Evolutionary conservation across 345 rosid species (phyloP), one percentile per base, ranked within the genome.

Genomic region (Rhizophora apiculata): DNA sequence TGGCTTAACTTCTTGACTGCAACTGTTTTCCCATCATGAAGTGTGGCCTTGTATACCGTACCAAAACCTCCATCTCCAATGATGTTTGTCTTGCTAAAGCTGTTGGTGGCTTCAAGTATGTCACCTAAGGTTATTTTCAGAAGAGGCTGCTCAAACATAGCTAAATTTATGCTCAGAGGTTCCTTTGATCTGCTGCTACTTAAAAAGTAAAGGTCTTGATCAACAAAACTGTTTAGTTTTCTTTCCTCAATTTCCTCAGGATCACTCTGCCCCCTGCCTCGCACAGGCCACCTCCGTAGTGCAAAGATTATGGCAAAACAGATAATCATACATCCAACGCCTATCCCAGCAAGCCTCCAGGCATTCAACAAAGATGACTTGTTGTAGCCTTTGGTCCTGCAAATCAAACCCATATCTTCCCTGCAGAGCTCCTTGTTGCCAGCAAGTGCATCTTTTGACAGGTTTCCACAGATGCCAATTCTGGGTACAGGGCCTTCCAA

Each of bases 11-110:
- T 92, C 88, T 95, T 95, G 4, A 92, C 89, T 6, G 99, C 97
- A n/a, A 95, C 98, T 13, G 70, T 84, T 69, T 80, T 87, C 8
- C 89, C 90, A 64, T 74, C 74, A 0, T 79, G 82, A 52, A 92
- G 76, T 36, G 77, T 76, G 30, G 98, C 97, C 79, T 84, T 88
- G 81, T 88, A 95, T 11, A 95, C 98, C 0, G 98, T 92, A 51
- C 99, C 98, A 3, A 90, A 95, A 26, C 97, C 98, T 15, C 98
- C 98, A 27, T 87, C 97, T 37, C 99, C 99, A 0, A 92, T 92
- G 57, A 95, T 84, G 74, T 95, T 95, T 8, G 87, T 77, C 89
- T 89, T 87, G 81, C 88, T 82, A 80, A 90, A 95, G 67, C 85
- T 80, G 77, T 84, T 78, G 15, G 98, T 95, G 37, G 87, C 99